Base-by-base conservation (phyloP, 1,284 basidiomycete genomes). In the Meira nashicola region DNA sequence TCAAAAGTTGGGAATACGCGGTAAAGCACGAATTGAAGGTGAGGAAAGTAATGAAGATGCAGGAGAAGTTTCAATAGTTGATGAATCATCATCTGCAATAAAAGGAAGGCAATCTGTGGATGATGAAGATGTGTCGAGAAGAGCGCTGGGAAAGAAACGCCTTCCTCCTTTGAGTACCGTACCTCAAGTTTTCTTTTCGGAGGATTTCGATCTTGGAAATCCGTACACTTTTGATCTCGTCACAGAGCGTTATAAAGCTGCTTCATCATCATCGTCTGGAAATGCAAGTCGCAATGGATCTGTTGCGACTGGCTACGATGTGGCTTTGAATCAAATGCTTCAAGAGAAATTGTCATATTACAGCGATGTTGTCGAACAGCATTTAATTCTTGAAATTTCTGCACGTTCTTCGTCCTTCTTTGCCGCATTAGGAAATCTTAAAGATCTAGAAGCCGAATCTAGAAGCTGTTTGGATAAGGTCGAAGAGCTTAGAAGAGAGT, bases 281-380 rank as follows among this genome's bases (percentile, higher is more conserved):
- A n/a, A 39, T 19, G 47, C 55, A 23, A 46, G 15, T 2, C 19
- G 38, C 38, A 19, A 55, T 15, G 44, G 47, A 10, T 25, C 54
- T 5, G 37, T 25, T 21, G 39, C 59, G 57, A n/a, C 72, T 74
- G 33, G 75, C 71, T 66, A 61, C 59, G 67, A 70, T 57, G 57
- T 70, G 39, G 62, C 77, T 46, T 59, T 79, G 55, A 76, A 82
- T 41, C 84, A 73, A 70, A 88, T 80, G 82, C 82, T 94, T 1
- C 87, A 95, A n/a, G 92, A 96, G 75, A 88, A 87, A 73, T 85
- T 97, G 58, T 92, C 91, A 12, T 88, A 92, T 63, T 89, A 96
- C 73, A 88, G 93, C 7, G 95, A 97, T 77, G 89, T 89, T 1
- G 86, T 98, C 63, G 94, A 99, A 74, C 87, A 92, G 65, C 93